A percentile compares a stretch with the other conserved stretches of the same genome.
phyloP scores from a whole-genome alignment of 2,329 filamentous ascomycete genomes.

The Calycina herbarum region DNA sequence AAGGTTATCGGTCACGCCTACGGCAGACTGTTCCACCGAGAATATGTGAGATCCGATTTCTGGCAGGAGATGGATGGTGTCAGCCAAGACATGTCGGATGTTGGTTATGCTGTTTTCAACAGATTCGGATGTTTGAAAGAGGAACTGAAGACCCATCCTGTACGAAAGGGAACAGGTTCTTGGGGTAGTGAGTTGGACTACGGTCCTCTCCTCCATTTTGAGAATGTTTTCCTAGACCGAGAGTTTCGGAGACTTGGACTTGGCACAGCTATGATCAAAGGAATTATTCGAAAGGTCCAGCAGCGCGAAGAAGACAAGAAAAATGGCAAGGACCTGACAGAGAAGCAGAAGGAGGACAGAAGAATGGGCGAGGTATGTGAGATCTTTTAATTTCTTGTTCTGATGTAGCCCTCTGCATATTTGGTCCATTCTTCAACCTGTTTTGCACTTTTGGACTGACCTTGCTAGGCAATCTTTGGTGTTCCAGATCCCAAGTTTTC shows the following conservation, averaged over 20 bases:
- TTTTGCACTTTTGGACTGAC: constrained; percentile 31
- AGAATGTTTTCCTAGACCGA: constrained; percentile 19
- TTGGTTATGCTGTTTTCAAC: constrained; percentile 43
- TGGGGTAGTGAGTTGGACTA: constrained; percentile 37
- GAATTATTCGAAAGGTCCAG: neutral
- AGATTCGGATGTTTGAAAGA: constrained; percentile 40
- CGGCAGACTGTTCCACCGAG: constrained; percentile 31
- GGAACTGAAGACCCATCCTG: constrained; percentile 36
- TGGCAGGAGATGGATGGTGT: constrained; percentile 39
- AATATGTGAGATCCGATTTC: constrained; percentile 35
- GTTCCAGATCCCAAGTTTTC: constrained; percentile 33
- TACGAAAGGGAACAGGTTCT: constrained; percentile 34
- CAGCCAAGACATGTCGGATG: constrained; percentile 31
- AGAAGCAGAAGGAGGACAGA: neutral
- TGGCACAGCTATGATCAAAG: neutral
- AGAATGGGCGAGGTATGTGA: neutral
- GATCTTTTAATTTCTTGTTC: neutral
- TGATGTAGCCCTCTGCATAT: neutral
- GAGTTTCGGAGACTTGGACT: neutral
- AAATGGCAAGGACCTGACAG: neutral
- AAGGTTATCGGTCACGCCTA: constrained; percentile 28
- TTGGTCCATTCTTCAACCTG: constrained; percentile 6
- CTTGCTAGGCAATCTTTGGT: constrained; percentile 37
- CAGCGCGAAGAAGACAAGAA: neutral
- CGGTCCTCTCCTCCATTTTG: constrained; percentile 33